Conservation (phyloP, 2,329 filamentous ascomycete genomes). For the Colletotrichum coccodes region DNA sequence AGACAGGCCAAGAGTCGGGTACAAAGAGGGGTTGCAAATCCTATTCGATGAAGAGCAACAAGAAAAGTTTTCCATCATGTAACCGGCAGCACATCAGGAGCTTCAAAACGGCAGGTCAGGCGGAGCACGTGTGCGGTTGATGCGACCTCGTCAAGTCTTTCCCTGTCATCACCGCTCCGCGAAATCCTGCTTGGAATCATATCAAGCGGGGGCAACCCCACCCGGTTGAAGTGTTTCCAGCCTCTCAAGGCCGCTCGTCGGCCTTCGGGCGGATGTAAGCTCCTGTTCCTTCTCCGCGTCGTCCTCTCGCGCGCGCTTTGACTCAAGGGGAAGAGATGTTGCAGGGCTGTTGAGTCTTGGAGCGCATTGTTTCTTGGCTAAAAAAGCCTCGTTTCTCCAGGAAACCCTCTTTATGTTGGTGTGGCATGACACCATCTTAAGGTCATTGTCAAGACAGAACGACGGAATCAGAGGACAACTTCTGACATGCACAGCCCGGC, state of each 20-base stretch:
- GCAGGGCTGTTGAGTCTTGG: conserved; percentile 4
- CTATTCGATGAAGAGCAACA: background rate
- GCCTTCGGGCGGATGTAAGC: background rate
- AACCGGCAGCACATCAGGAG: conserved; percentile 2
- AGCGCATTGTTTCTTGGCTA: conserved; percentile 13
- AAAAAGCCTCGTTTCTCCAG: background rate
- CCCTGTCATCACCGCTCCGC: conserved; percentile 3
- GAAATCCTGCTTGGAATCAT: conserved; percentile 12
- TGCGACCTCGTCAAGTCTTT: conserved; percentile 23
- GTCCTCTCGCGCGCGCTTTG: conserved; percentile 16
- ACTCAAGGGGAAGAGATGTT: conserved; percentile 7
- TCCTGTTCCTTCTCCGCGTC: background rate
- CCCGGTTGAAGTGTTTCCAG: conserved; percentile 12
- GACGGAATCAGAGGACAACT: background rate
- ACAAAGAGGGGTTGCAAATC: background rate
- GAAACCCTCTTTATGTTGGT: background rate
- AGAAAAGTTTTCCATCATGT: background rate
- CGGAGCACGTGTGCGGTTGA: conserved; percentile 19
- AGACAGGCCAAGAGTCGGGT: conserved; percentile 22
- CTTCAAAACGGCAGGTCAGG: conserved; percentile 20
- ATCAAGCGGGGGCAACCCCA: conserved; percentile 5
- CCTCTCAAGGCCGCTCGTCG: conserved; percentile 9
- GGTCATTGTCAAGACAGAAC: background rate
- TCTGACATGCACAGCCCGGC: conserved; percentile 24
- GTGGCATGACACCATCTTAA: background rate